Evolutionary conservation across 306 rosid species (phyloP).

Genomic region (Glycine tomentella): DNA sequence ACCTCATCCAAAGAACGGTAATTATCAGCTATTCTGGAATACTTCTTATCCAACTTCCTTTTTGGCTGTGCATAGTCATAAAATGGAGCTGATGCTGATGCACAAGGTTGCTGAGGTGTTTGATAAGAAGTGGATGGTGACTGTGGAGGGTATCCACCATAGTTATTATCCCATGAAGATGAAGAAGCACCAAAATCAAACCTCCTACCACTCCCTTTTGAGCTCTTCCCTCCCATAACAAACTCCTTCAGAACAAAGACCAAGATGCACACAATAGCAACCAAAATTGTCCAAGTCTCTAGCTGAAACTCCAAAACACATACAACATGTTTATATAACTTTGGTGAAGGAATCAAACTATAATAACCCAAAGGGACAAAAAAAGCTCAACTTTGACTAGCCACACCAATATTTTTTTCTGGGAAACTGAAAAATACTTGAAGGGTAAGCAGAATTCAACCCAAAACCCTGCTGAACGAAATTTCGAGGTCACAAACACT

Average conservation of each 20-base stretch:
- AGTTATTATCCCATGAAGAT: constrained; percentile 53
- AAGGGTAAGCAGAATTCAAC: constrained; percentile 6
- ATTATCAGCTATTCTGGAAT: constrained; percentile 80
- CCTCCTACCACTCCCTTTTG: constrained; percentile 57
- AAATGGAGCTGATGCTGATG: constrained; percentile 56
- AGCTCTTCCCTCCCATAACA: constrained; percentile 67
- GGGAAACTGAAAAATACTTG: constrained; percentile 24
- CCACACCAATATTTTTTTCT: not conserved
- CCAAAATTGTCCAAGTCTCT: constrained; percentile 47
- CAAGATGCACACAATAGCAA: constrained; percentile 49
- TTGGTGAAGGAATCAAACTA: constrained; percentile 28
- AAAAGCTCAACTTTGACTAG: constrained; percentile 19
- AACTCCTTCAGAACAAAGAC: constrained; percentile 45
- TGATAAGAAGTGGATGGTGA: constrained; percentile 55
- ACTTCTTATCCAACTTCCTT: constrained; percentile 65
- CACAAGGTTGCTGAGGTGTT: constrained; percentile 55
- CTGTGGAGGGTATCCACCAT: constrained; percentile 49
- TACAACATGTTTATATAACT: not conserved
- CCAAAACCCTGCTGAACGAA: constrained; percentile 34
- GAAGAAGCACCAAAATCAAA: constrained; percentile 54
- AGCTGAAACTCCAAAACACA: constrained; percentile 45
- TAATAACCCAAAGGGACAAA: constrained; percentile 21
- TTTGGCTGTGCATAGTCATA: constrained; percentile 50
- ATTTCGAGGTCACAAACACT: constrained; percentile 29
- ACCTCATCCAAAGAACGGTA: constrained; percentile 88